Conservation (phyloP, 2,329 filamentous ascomycete genomes). For the Fusarium verrucosum region DNA sequence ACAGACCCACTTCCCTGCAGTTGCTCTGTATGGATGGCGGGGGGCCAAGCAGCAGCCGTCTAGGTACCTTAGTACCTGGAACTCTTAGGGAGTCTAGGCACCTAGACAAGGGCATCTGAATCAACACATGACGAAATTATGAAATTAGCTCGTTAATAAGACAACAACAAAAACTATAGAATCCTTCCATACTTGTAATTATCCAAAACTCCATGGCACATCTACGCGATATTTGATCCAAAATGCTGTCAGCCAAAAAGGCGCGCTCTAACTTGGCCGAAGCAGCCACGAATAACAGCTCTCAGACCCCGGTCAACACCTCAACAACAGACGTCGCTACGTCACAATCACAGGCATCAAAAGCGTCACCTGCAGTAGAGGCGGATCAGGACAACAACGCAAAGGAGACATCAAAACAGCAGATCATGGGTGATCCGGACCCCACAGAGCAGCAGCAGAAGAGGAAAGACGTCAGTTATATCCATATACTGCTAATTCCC, state of each 20-base stretch:
- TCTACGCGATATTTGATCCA: neutral
- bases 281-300: constrained; percentile 25
- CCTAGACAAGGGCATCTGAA: constrained; percentile 32
- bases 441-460: constrained; percentile 14
- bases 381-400: constrained; percentile 23
- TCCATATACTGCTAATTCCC: neutral
- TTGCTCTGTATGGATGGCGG: constrained; percentile 3
- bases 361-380: constrained; percentile 35
- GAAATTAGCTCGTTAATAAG: constrained; percentile 21
- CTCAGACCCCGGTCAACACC: constrained; percentile 24
- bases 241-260: constrained; percentile 50
- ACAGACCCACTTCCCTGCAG: neutral
- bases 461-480: constrained; percentile 31
- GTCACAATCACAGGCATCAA: constrained; percentile 43
- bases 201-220: constrained; percentile 14
- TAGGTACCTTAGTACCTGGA: constrained; percentile 1
- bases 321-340: constrained; percentile 37
- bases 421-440: constrained; percentile 22
- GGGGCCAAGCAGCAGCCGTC: neutral
- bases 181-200: neutral
- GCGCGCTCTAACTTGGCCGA: constrained; percentile 45
- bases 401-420: constrained; percentile 26
- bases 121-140: constrained; percentile 33
- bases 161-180: constrained; percentile 17
- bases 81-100: constrained; percentile 9